Evolutionary conservation across 305 asterid species (phyloP), one percentile per base, ranked within the genome.

Genomic region (Fraxinus nigra): DNA sequence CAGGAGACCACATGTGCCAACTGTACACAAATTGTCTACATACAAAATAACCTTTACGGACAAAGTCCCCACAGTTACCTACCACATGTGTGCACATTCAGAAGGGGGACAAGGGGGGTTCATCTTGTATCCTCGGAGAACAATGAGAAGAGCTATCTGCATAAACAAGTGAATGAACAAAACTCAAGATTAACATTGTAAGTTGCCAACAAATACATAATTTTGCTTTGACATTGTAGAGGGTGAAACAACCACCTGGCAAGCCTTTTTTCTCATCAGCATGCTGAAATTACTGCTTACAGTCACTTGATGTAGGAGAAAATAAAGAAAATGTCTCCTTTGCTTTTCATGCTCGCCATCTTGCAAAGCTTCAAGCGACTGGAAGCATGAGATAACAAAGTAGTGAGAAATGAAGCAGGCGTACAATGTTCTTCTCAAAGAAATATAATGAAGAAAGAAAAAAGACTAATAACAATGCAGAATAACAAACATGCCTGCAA

Each of bases 41-140:
- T 78, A 80, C 28, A 72, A 70, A 81, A 78, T 54, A 81, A 67
- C 80, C 78, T 79, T 82, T 80, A 80, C 9, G 34, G 78, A 59
- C 74, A 84, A 72, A 59, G 76, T 82, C 74, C 81, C 72, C 72
- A 79, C 48, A 81, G 87, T 85, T 82, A 76, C 97, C 81, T 92
- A 97, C 99, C 99, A 97, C 97, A 97, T 94, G 87, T 97, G 98
- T 32, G 96, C 98, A 81, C 98, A 94, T 89, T 94, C 99, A 85
- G 87, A 91, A 85, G 99, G 98, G 56, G 99, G 98, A 83, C 92
- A 94, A 87, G 99, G 98, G 32, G 99, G 99, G 85, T 90, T 92
- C 94, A 97, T 97, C 87, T 82, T 90, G 91, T 97, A 97, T 85
- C 99, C 99, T 85, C 95, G 92, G 82, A 90, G 92, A 87, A 93